Evolutionary conservation across 768 basidiomycete genomes (phyloP).

Genomic region (Suillus lakei): DNA sequence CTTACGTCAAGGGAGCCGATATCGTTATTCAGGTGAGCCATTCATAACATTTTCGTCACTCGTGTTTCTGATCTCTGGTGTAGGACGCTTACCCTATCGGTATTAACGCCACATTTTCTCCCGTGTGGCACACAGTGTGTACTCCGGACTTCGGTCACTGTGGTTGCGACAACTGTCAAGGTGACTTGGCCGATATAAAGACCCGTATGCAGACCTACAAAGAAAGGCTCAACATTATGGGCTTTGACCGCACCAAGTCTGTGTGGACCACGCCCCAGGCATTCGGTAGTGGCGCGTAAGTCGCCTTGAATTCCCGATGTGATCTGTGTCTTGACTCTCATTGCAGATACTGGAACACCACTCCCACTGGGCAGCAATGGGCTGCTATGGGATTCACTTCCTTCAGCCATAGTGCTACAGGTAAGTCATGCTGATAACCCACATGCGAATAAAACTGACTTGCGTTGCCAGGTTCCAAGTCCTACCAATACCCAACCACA

Average conservation of each 20-base stretch:
- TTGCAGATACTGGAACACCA: slow-evolving; percentile 34
- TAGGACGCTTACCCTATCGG: slow-evolving; percentile 37
- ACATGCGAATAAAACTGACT: neutral
- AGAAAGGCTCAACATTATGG: slow-evolving; percentile 60
- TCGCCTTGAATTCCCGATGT: neutral
- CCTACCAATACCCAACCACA: slow-evolving; percentile 31
- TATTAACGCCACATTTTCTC: slow-evolving; percentile 67
- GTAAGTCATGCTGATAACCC: slow-evolving; percentile 4
- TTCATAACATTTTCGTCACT: slow-evolving; percentile 37
- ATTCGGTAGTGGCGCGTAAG: slow-evolving; percentile 58
- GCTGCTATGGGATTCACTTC: slow-evolving; percentile 27
- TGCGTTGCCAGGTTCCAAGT: slow-evolving; percentile 27
- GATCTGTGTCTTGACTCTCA: slow-evolving; percentile 1
- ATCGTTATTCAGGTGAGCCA: slow-evolving; percentile 70
- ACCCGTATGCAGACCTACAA: slow-evolving; percentile 68
- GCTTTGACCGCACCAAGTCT: slow-evolving; percentile 67
- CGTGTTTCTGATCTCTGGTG: slow-evolving; percentile 1
- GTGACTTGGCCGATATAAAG: slow-evolving; percentile 66
- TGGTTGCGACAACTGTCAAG: slow-evolving; percentile 73
- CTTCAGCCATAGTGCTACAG: slow-evolving; percentile 31
- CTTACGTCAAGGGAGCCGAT: slow-evolving; percentile 66
- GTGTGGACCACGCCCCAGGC: slow-evolving; percentile 84
- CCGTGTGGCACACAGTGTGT: slow-evolving; percentile 63
- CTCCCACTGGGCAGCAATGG: slow-evolving; percentile 34
- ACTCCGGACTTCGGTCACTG: slow-evolving; percentile 72